Base-by-base conservation (phyloP, 768 basidiomycete genomes). In the Naganishia vaughanmartiniae region DNA sequence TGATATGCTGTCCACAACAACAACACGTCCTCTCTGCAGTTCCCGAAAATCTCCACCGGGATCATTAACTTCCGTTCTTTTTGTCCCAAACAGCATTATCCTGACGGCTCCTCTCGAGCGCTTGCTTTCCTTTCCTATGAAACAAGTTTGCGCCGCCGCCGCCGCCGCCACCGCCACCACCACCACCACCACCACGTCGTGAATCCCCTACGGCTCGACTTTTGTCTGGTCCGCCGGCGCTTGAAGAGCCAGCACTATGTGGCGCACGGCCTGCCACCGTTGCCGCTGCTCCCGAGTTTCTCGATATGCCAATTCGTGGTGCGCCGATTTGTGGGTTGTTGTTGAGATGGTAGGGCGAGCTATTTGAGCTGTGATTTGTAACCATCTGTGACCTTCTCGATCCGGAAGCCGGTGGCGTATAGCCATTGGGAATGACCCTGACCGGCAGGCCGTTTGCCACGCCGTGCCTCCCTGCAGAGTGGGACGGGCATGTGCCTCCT, bases 331-430 rank as follows among this genome's bases (percentile, higher is more conserved):
- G 42, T 2, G 14, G 46, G 42, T 3, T 11, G 24, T 30, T 26
- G 26, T 19, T 39, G 21, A 24, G 39, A 36, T 45, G 36, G 30
- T 63, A 63, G 11, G 60, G 60, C 39, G 60, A 63, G 39, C 24
- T 15, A 7, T 45, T 24, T 17, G 34, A 42, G 14, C 17, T 21
- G 14, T 46, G 6, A 19, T 36, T 36, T 15, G 17, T 9, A 2
- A 15, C 42, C 17, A 42, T 2, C 17, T 42, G 10, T 11, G 42
- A 42, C 14, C 7, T 42, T 15, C 42, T 42, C 14, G 42, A 15
- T 11, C 42, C 42, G 7, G 42, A 42, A 2, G 42, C 42, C 42
- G 42, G 9, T 15, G 42, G 17, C 17, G 42, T 42, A 42, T 42
- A 42, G 5, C 42, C 42, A 15, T 36, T 24, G n/a, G n/a, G n/a